Conservation (phyloP, 352 stramenopile genomes). For the Pythium rhizo-oryzae region DNA sequence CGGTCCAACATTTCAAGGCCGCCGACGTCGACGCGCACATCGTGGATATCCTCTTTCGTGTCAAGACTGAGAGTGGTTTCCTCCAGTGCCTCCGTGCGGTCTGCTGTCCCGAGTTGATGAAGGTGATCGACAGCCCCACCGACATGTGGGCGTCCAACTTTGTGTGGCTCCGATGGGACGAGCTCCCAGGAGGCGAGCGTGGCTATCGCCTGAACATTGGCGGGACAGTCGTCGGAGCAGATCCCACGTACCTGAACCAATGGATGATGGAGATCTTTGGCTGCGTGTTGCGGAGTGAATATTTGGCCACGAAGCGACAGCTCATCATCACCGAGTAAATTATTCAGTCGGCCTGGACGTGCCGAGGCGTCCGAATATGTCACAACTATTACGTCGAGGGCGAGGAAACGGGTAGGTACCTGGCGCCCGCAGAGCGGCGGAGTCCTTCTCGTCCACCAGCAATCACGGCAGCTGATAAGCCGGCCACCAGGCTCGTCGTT, state of each 20-base stretch:
- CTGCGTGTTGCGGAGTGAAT: not conserved
- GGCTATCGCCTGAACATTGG: no score
- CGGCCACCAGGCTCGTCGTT: no score
- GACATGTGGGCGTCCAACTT: constrained; percentile 16
- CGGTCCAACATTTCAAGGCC: not conserved
- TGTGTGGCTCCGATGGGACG: constrained; percentile 12
- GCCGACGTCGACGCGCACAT: not conserved
- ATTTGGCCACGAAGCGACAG: not conserved
- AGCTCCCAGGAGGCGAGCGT: no score
- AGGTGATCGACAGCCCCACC: not conserved
- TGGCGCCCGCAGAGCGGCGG: no score
- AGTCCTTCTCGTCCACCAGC: no score
- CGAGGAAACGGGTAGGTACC: no score
- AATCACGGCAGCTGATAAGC: no score
- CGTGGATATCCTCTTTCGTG: constrained; percentile 1
- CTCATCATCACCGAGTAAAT: not conserved
- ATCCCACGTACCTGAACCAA: not conserved
- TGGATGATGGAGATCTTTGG: not conserved
- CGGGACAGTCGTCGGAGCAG: no score
- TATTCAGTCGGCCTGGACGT: no score
- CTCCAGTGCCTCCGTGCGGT: not conserved
- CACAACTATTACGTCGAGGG: no score
- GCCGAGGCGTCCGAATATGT: no score
- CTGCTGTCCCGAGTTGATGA: not conserved
- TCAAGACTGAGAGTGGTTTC: constrained; percentile 11